Base-by-base conservation (phyloP, 148 eudicot genomes). In the Amaranthus palmeri region DNA sequence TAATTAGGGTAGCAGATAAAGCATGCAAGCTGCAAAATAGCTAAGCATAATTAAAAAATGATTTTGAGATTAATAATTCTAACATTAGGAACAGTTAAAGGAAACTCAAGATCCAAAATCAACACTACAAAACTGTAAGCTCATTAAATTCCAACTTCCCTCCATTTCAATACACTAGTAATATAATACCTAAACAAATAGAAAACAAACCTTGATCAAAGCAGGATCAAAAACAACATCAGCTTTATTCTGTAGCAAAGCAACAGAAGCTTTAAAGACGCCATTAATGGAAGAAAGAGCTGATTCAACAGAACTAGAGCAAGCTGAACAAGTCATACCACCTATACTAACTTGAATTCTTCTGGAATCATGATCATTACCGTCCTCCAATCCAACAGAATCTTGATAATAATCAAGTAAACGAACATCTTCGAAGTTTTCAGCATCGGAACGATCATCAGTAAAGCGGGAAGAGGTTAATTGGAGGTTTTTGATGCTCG, bases 311-410 rank as follows among this genome's bases (percentile, higher is more conserved):
- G 97, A 89, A 74, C 79, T 89, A 5, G 98, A 95, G 44, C 98
- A 95, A 42, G 97, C 98, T 0, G 98, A 78, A 72, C 98, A 95
- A 1, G 96, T 95, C 98, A 95, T 91, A 65, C 98, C 98, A 3
- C 83, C 87, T 18, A 95, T 86, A 2, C 83, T 63, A 10, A 91
- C 84, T 85, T 89, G 92, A 81, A 95, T 84, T 63, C 79, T 84
- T 72, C 73, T 82, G 69, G 63, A 46, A 45, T 65, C 70, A 7
- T 48, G 70, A 1, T 54, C 47, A 7, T 18, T 45, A 18, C 8
- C 4, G 6, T 6, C 9, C 14, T 11, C 17, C 17, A 62, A n/a
- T 70, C 62, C 48, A 14, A 10, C 40, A 17, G 3, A 15, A 2
- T 72, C 76, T 3, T 81, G 86, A 50, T 80, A 84, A 10, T 65